These are phyloP conservation scores for Limonium bicolor DNA, from an alignment of 148 eudicot genomes.

Conservation along the genomic window DNA sequence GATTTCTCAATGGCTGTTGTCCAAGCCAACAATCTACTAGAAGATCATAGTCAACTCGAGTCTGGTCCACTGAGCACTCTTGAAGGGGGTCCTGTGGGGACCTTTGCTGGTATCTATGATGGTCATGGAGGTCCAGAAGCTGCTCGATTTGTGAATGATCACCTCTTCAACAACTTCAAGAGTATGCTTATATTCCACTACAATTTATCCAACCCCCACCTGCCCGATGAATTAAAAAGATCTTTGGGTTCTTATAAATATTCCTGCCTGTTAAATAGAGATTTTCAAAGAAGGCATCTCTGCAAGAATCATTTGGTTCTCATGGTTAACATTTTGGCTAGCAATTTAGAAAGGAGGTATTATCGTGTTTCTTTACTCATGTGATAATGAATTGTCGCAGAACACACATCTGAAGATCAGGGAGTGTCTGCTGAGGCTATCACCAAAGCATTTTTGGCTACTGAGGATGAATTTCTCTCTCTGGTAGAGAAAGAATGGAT, in stretches of 20 bases:
- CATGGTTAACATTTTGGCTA: no score
- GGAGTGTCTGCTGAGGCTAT: conserved; percentile 58
- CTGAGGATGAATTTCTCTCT: conserved; percentile 63
- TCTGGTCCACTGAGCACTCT: conserved; percentile 51
- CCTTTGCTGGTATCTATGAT: conserved; percentile 74
- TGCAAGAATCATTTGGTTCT: no score
- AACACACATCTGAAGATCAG: conserved; percentile 36
- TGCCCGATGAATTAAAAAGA: no score
- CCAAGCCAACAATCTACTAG: conserved; percentile 62
- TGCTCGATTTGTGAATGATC: conserved; percentile 35
- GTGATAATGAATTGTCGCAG: no score
- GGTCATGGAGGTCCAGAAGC: conserved; percentile 90
- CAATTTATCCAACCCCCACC: no score
- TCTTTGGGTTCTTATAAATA: no score
- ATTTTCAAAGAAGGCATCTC: no score
- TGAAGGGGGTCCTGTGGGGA: conserved; percentile 47
- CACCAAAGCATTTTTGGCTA: conserved; percentile 48
- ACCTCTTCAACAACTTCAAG: conserved; percentile 31
- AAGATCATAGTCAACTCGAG: conserved; percentile 67
- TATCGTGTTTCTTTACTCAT: no score
- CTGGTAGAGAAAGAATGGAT: conserved; percentile 45
- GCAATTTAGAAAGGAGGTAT: no score
- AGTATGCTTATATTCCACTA: conserved; percentile 12
- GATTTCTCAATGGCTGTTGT: conserved; percentile 75
- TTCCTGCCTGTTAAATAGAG: no score